These are phyloP conservation scores for Hypomyces perniciosus DNA, from an alignment of 2,329 filamentous ascomycete genomes.

Conservation along the genomic window DNA sequence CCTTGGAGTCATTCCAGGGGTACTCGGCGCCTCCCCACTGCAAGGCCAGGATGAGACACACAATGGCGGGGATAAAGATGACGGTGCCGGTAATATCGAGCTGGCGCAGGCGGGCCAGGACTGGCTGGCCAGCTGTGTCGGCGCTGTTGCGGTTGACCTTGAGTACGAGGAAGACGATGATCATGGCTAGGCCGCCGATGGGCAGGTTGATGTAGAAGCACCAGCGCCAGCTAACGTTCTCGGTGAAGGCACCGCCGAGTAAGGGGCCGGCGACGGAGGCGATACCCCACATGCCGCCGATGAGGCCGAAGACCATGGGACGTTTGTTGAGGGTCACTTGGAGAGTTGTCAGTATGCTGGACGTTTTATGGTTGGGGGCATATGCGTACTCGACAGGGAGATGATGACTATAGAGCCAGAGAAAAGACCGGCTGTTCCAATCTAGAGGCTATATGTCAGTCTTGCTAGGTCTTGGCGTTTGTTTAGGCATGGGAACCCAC, in stretches of 20 bases:
- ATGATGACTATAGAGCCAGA: conserved; percentile 45
- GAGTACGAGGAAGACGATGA: conserved; percentile 43
- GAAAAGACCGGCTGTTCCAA: conserved; percentile 46
- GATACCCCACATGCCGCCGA: conserved; percentile 52
- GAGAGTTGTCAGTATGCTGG: not conserved
- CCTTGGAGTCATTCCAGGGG: conserved; percentile 41
- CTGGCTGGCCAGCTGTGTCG: conserved; percentile 26
- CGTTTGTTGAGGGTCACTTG: conserved; percentile 48
- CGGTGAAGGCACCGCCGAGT: conserved; percentile 45
- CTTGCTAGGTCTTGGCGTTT: not conserved
- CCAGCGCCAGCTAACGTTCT: conserved; percentile 47
- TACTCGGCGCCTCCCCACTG: conserved; percentile 51
- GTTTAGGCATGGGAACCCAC: conserved; percentile 16
- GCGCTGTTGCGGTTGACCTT: conserved; percentile 32
- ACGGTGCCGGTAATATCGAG: conserved; percentile 45
- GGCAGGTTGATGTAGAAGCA: conserved; percentile 45
- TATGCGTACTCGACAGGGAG: conserved; percentile 30
- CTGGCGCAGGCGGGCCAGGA: conserved; percentile 34
- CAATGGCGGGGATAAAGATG: conserved; percentile 46
- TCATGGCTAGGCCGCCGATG: conserved; percentile 41
- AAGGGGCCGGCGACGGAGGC: conserved; percentile 46
- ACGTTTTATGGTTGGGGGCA: not conserved
- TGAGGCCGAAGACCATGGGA: conserved; percentile 48
- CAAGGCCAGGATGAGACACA: conserved; percentile 49
- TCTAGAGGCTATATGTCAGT: conserved; percentile 20